Evolutionary conservation across 2,329 filamentous ascomycete species (phyloP).

Genomic region (Xylariaceae sp.): DNA sequence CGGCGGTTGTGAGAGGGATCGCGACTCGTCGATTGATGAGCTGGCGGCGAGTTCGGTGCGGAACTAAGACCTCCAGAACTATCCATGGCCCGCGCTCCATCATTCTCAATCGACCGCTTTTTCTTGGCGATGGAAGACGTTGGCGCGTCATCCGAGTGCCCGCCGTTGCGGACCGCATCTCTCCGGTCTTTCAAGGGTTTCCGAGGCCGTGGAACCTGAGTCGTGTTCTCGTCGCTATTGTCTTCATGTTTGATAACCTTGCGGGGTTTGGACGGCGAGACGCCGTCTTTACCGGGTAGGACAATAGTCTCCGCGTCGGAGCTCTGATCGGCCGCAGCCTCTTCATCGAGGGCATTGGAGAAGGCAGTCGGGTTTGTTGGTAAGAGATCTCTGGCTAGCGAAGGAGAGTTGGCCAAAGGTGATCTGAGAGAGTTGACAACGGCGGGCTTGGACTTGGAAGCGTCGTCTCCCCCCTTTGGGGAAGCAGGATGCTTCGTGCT

Average conservation of each 20-base stretch:
- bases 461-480: slow-evolving; percentile 42
- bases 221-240: slow-evolving; percentile 53
- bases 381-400: slow-evolving; percentile 29
- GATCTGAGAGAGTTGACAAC: slow-evolving; percentile 22
- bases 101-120: slow-evolving; percentile 47
- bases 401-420: slow-evolving; percentile 22
- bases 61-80: slow-evolving; percentile 56
- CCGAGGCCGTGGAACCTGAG: slow-evolving; percentile 30
- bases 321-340: slow-evolving; percentile 51
- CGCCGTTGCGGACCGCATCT: slow-evolving; percentile 25
- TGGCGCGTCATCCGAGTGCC: slow-evolving; percentile 33
- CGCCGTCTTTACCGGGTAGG: slow-evolving; percentile 59
- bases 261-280: slow-evolving; percentile 59
- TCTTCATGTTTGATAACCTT: slow-evolving; percentile 64
- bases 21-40: slow-evolving; percentile 30
- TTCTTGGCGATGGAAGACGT: slow-evolving; percentile 41
- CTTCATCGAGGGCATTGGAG: slow-evolving; percentile 39
- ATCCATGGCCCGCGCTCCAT: slow-evolving; percentile 45
- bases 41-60: slow-evolving; percentile 52
- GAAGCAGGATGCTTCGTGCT: slow-evolving; percentile 57
- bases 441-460: slow-evolving; percentile 29
- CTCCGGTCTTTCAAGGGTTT: slow-evolving; percentile 35
- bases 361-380: slow-evolving; percentile 20
- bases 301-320: slow-evolving; percentile 73
- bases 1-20: slow-evolving; percentile 36